Evolutionary conservation across 805 yeast genomes (phyloP), one percentile per base, ranked within the genome.

Genomic region (Kodamaea neixiangensis): DNA sequence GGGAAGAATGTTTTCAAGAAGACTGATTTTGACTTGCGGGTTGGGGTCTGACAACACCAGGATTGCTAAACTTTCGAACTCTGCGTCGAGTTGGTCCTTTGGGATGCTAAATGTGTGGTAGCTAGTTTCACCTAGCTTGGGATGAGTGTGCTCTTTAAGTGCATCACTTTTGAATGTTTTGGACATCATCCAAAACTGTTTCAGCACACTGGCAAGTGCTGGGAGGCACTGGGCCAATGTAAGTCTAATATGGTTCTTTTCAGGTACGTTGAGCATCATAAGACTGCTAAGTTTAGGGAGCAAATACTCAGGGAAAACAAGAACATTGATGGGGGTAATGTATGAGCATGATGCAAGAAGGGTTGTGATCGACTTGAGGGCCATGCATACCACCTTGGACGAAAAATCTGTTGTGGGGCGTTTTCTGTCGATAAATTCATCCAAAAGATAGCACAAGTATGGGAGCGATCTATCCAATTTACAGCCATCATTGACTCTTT

Each of bases 401-500:
- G 85, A 77, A 1, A 37, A 37, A 33, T 33, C 37, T 9, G 37
- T 10, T 3, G 35, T 46, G n/a, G n/a, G n/a, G n/a, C n/a, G 10
- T 31, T 29, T 19, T 33, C 48, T 54, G 39, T 65, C 67, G 3
- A 66, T 58, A 44, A 60, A 70, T 42, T 89, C 96, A 47, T 87
- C 90, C 11, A 92, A 65, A 48, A 90, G 72, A n/a, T 82, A 71
- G 18, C 89, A 78, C 19, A 94, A 65, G 62, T 86, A 89, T 0
- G 99, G 98, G 19, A 94, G 66, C 29, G 90, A 82, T 42, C 97
- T 69, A 64, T 94, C 97, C 37, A 94, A 71, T 63, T 91, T 93
- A 13, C 84, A 85, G 50, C 88, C 96, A 63, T 94, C 98, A 19
- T 81, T 80, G 1, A 90, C 73, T 51, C 82, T 79, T 60, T 89